Conservation (phyloP, 768 basidiomycete species). For the Tulasnella sp. region DNA sequence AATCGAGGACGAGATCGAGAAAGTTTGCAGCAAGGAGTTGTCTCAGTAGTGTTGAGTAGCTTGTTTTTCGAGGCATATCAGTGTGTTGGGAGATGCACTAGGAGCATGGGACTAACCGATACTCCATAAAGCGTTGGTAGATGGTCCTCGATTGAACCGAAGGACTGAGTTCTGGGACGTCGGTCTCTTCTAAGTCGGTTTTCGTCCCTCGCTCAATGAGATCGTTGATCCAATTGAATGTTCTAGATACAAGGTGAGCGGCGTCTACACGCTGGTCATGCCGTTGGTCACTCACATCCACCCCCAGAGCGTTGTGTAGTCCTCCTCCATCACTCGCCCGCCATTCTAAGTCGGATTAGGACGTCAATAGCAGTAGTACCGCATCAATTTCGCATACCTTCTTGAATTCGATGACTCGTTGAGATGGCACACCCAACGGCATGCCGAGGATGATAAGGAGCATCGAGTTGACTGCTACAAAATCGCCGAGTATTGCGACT, state of each 20-base stretch:
- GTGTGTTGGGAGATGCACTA: not conserved
- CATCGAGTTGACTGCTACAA: slow-evolving; percentile 34
- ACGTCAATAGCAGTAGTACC: not conserved
- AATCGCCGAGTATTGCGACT: slow-evolving; percentile 29
- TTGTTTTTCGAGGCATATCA: not conserved
- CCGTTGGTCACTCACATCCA: slow-evolving; percentile 16
- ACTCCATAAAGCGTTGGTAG: slow-evolving; percentile 38
- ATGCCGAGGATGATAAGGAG: slow-evolving; percentile 42
- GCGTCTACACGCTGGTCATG: not conserved
- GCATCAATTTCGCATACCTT: slow-evolving; percentile 38
- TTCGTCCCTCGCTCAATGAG: slow-evolving; percentile 30
- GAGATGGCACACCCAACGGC: slow-evolving; percentile 56
- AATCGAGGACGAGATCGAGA: slow-evolving; percentile 45
- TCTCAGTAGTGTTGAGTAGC: slow-evolving; percentile 8
- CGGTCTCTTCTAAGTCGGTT: slow-evolving; percentile 51
- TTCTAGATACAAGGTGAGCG: not conserved
- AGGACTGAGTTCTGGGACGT: slow-evolving; percentile 61
- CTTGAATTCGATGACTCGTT: slow-evolving; percentile 37
- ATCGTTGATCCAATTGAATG: slow-evolving; percentile 9
- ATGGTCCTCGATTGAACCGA: slow-evolving; percentile 53
- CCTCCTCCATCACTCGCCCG: slow-evolving; percentile 46
- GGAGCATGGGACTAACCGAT: not conserved
- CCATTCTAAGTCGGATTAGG: not conserved
- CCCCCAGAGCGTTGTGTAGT: slow-evolving; percentile 52
- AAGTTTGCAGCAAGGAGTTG: slow-evolving; percentile 31